phyloP scores from a whole-genome alignment of 2,329 filamentous ascomycete species.

The Orbilia oligospora region DNA sequence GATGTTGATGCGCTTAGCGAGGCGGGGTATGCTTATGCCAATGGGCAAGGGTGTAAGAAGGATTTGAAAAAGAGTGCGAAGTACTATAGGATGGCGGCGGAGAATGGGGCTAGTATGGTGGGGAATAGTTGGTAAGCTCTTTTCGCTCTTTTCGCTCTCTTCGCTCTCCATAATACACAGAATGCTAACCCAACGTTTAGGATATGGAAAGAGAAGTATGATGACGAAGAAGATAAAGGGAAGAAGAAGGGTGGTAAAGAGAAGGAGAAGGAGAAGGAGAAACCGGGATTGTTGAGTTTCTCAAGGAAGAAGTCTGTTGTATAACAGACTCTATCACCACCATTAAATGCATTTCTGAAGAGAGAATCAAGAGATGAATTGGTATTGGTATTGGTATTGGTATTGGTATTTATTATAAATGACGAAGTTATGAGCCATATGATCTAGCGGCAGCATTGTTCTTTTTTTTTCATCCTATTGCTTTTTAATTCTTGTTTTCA shows the following conservation, averaged over 20 bases:
- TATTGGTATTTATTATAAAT: slow-evolving; percentile 69
- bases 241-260: slow-evolving; percentile 67
- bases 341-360: not conserved
- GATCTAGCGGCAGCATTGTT: slow-evolving; percentile 62
- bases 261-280: slow-evolving; percentile 64
- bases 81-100: slow-evolving; percentile 90
- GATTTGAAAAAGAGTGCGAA: slow-evolving; percentile 93
- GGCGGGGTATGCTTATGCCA: slow-evolving; percentile 94
- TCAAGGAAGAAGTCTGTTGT: slow-evolving; percentile 53
- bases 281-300: slow-evolving; percentile 61
- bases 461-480: slow-evolving; percentile 14
- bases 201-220: slow-evolving; percentile 98
- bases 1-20: slow-evolving; percentile 94
- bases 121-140: slow-evolving; percentile 94
- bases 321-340: slow-evolving; percentile 3
- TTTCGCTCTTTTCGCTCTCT: too few species aligned
- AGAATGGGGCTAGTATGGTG: slow-evolving; percentile 96
- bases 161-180: slow-evolving; percentile 1
- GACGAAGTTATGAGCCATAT: slow-evolving; percentile 57
- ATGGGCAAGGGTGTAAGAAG: slow-evolving; percentile 94
- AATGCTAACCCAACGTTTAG: slow-evolving; percentile 69
- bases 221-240: slow-evolving; percentile 72
- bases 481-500: not conserved
- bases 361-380: not conserved
- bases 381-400: too few species aligned